Evolutionary conservation across 2,329 filamentous ascomycete species (phyloP).

Genomic region (Stemphylium lycopersici): DNA sequence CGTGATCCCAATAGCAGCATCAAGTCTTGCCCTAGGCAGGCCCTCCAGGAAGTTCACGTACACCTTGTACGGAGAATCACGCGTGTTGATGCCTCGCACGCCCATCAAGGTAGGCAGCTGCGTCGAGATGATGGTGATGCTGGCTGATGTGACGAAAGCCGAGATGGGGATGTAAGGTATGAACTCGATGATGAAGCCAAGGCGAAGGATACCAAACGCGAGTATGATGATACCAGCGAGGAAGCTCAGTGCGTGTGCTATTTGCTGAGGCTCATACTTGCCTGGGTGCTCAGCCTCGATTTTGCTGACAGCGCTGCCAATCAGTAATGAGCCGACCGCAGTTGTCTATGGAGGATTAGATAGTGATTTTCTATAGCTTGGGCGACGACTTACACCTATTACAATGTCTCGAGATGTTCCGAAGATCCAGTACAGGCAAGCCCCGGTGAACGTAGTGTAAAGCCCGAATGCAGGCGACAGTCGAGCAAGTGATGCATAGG

Average conservation of each 20-base stretch:
- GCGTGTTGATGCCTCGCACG: slow-evolving; percentile 73
- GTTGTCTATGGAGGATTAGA: slow-evolving; percentile 67
- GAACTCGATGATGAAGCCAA: slow-evolving; percentile 90
- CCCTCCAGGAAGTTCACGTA: slow-evolving; percentile 82
- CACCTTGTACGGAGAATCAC: slow-evolving; percentile 79
- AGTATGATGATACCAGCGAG: slow-evolving; percentile 79
- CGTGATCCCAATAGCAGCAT: slow-evolving; percentile 87
- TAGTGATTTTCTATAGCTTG: background rate
- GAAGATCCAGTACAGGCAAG: slow-evolving; percentile 94
- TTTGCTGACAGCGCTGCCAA: slow-evolving; percentile 76
- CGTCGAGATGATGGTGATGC: slow-evolving; percentile 83
- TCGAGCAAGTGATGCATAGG: slow-evolving; percentile 82
- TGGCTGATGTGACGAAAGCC: slow-evolving; percentile 96
- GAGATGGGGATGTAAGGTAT: slow-evolving; percentile 90
- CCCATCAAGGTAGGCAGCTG: slow-evolving; percentile 84
- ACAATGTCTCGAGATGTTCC: slow-evolving; percentile 98
- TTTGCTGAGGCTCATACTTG: slow-evolving; percentile 63
- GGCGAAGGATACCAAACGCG: slow-evolving; percentile 76
- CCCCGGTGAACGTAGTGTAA: slow-evolving; percentile 94
- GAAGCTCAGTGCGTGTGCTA: slow-evolving; percentile 80
- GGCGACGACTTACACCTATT: slow-evolving; percentile 71
- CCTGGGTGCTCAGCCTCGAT: slow-evolving; percentile 65
- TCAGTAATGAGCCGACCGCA: slow-evolving; percentile 89
- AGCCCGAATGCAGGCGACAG: slow-evolving; percentile 81
- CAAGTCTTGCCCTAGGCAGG: slow-evolving; percentile 69